Base-by-base conservation (phyloP, 805 yeast species). In the Zygosaccharomyces bailii region DNA sequence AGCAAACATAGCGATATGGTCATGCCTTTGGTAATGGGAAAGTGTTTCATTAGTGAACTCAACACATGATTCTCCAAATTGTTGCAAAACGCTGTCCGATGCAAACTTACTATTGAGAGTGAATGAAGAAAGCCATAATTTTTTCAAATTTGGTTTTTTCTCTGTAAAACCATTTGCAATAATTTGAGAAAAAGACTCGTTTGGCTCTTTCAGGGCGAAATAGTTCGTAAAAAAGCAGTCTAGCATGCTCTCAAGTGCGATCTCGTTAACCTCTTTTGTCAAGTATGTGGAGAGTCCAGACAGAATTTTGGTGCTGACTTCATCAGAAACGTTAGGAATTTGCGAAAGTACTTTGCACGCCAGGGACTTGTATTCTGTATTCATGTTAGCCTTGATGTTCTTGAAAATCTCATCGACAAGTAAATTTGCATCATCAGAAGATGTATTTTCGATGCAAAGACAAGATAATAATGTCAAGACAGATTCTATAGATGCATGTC, bases 191-290 rank as follows among this genome's bases (percentile, higher is more conserved):
- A 64, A 52, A 2, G 57, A 62, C 2, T 54, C 56, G 2, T 50
- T 50, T 1, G 57, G 43, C 1, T 53, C 47, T 17, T 68, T 48
- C 2, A 67, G 39, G 8, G 60, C 54, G 8, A 72, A 55, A 19
- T 74, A 68, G 50, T 78, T 80, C 1, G 51, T 49, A 31, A 80
- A 70, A 43, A 79, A 73, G 0, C 84, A 74, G 6, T 65, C 60
- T 5, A 83, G 67, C 45, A 80, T 67, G 3, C 70, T 66, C 2
- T 67, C 46, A 31, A 89, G 68, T 0, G 86, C 78, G 1, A 51
- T 13, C 57, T 91, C 98, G 54, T 88, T 86, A 36, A 80, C 77
- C 55, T 91, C 98, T 53, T 86, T 89, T 0, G 76, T 42, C 3
- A 84, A 69, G n/a, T 80, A 65, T 2, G 83, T 71, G 1, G 73